phyloP scores from a whole-genome alignment of 208 protist genomes.

The Crithidia fasciculata region DNA sequence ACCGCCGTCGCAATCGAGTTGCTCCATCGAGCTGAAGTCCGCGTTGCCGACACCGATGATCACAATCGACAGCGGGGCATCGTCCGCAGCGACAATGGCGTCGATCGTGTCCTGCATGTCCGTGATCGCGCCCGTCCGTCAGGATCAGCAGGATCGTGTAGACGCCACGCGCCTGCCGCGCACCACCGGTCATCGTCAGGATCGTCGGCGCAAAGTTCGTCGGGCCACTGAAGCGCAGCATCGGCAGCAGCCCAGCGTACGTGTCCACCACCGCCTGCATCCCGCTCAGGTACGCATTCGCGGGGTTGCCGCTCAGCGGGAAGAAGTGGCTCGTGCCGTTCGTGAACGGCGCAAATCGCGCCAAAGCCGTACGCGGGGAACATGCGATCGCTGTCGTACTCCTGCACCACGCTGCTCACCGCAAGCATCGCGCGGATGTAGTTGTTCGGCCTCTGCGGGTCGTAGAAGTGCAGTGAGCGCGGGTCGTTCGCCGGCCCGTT shows the following conservation, averaged over 20 bases:
- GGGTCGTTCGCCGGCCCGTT: constrained; percentile 58
- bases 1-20: constrained; percentile 86
- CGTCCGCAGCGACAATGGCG: constrained; percentile 73
- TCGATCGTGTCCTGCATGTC: constrained; percentile 84
- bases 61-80: constrained; percentile 87
- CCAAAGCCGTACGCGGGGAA: constrained; percentile 58
- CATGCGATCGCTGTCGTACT: constrained; percentile 58
- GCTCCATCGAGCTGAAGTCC: constrained; percentile 91
- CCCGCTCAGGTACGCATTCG: constrained; percentile 52
- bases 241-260: constrained; percentile 43
- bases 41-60: constrained; percentile 92
- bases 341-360: constrained; percentile 41
- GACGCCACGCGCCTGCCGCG: constrained; percentile 26
- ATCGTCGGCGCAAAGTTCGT: constrained; percentile 75
- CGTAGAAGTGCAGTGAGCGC: constrained; percentile 65
- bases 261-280: constrained; percentile 61
- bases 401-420: constrained; percentile 48
- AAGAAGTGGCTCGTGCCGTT: constrained; percentile 60
- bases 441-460: constrained; percentile 36
- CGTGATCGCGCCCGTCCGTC: constrained; percentile 89
- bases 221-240: constrained; percentile 51
- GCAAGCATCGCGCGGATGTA: constrained; percentile 54
- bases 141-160: constrained; percentile 93
- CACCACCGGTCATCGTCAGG: constrained; percentile 26
- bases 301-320: constrained; percentile 41